These are phyloP conservation scores for Scytalidium lignicola DNA, from an alignment of 2,329 filamentous ascomycete species.

Conservation along the genomic window DNA sequence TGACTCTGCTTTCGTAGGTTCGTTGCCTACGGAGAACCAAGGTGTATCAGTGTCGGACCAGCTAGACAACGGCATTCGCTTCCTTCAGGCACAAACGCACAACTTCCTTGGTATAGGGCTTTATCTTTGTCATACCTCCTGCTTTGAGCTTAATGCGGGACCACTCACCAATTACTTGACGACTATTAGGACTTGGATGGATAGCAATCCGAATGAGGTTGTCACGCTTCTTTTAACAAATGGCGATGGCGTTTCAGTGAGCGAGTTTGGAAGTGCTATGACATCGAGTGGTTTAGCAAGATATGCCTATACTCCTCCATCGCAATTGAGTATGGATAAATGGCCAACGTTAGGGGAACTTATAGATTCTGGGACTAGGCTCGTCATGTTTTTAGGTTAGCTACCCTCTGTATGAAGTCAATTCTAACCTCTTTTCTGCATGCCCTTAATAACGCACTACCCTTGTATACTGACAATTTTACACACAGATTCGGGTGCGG, in stretches of 20 bases:
- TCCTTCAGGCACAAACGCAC: conserved; percentile 53
- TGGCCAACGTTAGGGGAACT: conserved; percentile 68
- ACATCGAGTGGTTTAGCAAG: conserved; percentile 14
- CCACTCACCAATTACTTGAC: conserved; percentile 48
- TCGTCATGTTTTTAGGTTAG: conserved; percentile 67
- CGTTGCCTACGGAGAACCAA: conserved; percentile 44
- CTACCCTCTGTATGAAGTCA: conserved; percentile 1
- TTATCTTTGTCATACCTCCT: conserved; percentile 52
- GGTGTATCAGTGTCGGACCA: conserved; percentile 53
- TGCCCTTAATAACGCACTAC: not conserved
- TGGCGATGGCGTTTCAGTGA: conserved; percentile 49
- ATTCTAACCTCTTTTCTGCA: not conserved
- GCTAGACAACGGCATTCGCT: conserved; percentile 59
- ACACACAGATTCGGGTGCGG: conserved; percentile 55
- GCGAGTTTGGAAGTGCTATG: conserved; percentile 42
- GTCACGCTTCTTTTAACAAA: conserved; percentile 62
- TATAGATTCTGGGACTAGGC: conserved; percentile 55
- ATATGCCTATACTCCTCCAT: conserved; percentile 23
- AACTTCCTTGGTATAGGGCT: conserved; percentile 9
- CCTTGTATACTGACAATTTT: not conserved
- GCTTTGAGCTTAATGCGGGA: conserved; percentile 53
- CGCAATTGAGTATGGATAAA: conserved; percentile 37
- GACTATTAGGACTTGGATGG: conserved; percentile 55
- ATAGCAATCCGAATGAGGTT: conserved; percentile 53
- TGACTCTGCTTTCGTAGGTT: conserved; percentile 41